Percentiles rank a stretch among this genome's conserved stretches.
Conservation (phyloP, 2,329 filamentous ascomycete species). For the Stromatinia cepivora region DNA sequence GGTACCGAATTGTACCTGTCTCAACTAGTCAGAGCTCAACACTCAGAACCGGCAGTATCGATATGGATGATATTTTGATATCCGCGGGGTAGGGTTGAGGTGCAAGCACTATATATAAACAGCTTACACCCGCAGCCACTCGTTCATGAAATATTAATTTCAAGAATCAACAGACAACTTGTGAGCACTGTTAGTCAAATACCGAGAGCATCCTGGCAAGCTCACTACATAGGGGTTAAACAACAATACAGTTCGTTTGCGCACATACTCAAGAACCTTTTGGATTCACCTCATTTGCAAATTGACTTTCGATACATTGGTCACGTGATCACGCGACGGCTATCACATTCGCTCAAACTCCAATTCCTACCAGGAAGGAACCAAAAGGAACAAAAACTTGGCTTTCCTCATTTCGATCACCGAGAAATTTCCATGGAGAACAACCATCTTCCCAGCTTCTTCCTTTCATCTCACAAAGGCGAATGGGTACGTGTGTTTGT, state of each 20-base stretch:
- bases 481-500: too few relatives aligned
- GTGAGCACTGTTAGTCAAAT: not conserved
- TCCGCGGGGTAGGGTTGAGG: not conserved
- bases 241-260: not conserved
- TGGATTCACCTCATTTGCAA: not conserved
- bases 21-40: fast-evolving
- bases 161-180: not conserved
- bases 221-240: too few relatives aligned
- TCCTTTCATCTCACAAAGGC: too few relatives aligned
- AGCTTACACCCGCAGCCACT: not conserved
- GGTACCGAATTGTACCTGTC: not conserved
- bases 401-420: not conserved
- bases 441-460: not conserved
- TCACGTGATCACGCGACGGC: not conserved
- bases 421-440: not conserved
- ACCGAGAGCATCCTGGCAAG: not conserved
- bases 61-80: not conserved
- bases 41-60: not conserved
- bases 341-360: not conserved
- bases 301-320: not conserved
- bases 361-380: not conserved
- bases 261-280: not conserved
- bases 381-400: not conserved
- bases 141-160: not conserved
- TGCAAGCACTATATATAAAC: not conserved